phyloP scores from a whole-genome alignment of 805 yeast genomes.

The Yamadazyma paraphyllophila region DNA sequence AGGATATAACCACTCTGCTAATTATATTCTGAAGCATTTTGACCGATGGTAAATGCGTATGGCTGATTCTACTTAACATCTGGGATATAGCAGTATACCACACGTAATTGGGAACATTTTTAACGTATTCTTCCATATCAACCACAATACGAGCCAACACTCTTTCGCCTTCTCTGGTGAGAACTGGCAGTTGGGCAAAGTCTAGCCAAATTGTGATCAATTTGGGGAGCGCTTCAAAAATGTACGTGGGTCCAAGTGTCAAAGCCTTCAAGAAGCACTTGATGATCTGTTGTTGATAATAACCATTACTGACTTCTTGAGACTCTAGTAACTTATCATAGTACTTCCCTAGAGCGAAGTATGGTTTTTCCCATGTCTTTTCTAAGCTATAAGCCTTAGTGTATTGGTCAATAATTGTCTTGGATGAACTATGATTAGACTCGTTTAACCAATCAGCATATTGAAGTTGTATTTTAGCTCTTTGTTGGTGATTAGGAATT shows the following conservation, averaged over 20 bases:
- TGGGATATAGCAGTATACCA: constrained; percentile 91
- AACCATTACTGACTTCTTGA: constrained; percentile 48
- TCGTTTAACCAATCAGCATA: constrained; percentile 87
- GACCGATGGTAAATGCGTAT: constrained; percentile 55
- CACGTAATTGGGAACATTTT: constrained; percentile 46
- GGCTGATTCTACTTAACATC: constrained; percentile 73
- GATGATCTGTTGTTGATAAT: constrained; percentile 54
- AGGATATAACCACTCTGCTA: constrained; percentile 53
- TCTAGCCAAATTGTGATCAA: constrained; percentile 91
- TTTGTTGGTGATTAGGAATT: constrained; percentile 9
- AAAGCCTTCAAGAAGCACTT: constrained; percentile 58
- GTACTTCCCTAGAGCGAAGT: constrained; percentile 76
- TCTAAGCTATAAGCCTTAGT: constrained; percentile 54
- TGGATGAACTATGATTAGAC: constrained; percentile 79
- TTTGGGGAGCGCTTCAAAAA: constrained; percentile 85
- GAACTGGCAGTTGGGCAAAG: constrained; percentile 42
- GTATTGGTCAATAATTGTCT: constrained; percentile 69
- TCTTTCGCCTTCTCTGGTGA: constrained; percentile 30
- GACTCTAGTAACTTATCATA: constrained; percentile 75
- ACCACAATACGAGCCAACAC: constrained; percentile 46
- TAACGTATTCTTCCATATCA: constrained; percentile 44
- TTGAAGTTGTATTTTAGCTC: constrained; percentile 58
- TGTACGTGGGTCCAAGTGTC: constrained; percentile 58
- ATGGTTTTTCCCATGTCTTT: constrained; percentile 70
- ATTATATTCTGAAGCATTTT: constrained; percentile 58